Conservation (phyloP, 148 eudicot genomes). For the Suaeda aralocaspica region DNA sequence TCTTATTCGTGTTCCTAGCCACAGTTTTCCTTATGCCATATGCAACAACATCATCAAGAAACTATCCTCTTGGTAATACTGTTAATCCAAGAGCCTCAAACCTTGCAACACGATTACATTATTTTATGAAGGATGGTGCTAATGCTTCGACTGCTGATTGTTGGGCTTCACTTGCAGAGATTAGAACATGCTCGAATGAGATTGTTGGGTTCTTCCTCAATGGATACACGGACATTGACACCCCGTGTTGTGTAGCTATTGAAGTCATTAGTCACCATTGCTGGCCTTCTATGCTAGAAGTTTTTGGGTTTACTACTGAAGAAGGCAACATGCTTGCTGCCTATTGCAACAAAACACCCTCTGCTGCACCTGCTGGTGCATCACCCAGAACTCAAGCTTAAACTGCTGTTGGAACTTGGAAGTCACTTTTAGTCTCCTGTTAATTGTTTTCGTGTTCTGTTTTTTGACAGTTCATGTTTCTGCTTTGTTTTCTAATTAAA, state of each 20-base stretch:
- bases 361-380: conserved; percentile 15
- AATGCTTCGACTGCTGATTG: conserved; percentile 24
- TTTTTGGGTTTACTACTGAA: conserved; percentile 43
- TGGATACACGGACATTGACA: conserved; percentile 39
- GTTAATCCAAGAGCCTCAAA: not conserved
- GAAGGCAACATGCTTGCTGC: conserved; percentile 45
- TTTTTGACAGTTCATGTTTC: not conserved
- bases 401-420: not conserved
- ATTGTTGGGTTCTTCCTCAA: conserved; percentile 44
- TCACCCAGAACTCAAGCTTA: conserved; percentile 5
- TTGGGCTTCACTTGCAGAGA: conserved; percentile 44
- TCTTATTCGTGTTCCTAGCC: not conserved
- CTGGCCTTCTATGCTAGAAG: conserved; percentile 48
- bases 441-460: not conserved
- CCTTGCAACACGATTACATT: conserved; percentile 11
- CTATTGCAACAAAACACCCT: conserved; percentile 39
- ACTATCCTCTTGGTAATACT: not conserved
- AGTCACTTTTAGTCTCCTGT: not conserved
- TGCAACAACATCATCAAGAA: conserved; percentile 14
- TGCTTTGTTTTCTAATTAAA: not conserved
- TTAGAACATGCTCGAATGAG: conserved; percentile 51
- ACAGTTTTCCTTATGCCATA: conserved; percentile 1
- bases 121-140: not conserved
- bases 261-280: conserved; percentile 34
- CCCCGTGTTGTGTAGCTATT: conserved; percentile 47